These are phyloP conservation scores for Tetracentron sinense DNA, from an alignment of 164 flowering plant species.

Conservation along the genomic window DNA sequence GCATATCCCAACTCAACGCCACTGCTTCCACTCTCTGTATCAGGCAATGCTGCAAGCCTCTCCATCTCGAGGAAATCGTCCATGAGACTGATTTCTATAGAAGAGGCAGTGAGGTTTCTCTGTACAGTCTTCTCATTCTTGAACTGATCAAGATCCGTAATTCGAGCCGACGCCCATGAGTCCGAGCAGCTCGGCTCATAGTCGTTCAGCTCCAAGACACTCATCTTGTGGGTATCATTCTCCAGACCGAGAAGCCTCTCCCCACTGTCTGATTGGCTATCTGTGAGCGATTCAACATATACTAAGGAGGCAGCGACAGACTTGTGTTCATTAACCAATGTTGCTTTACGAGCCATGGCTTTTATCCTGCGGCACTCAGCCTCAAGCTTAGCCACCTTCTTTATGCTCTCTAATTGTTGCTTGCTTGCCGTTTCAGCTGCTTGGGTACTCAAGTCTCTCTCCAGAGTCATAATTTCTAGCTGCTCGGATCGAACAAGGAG, in stretches of 20 bases:
- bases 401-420: slow-evolving; percentile 80
- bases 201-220: slow-evolving; percentile 30
- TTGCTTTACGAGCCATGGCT: slow-evolving; percentile 37
- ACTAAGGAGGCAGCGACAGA: slow-evolving; percentile 32
- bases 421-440: slow-evolving; percentile 92
- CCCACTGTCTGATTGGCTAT: slow-evolving; percentile 73
- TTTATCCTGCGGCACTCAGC: slow-evolving; percentile 76
- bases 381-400: slow-evolving; percentile 76
- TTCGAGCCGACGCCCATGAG: slow-evolving; percentile 70
- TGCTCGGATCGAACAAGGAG: slow-evolving; percentile 52
- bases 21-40: slow-evolving; percentile 23
- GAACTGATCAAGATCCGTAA: slow-evolving; percentile 62
- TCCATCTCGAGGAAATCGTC: slow-evolving; percentile 99
- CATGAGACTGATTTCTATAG: slow-evolving; percentile 62
- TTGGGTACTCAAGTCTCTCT: slow-evolving; percentile 85
- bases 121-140: slow-evolving; percentile 40
- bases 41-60: slow-evolving; percentile 65
- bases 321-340: slow-evolving; percentile 38
- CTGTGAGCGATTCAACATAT: slow-evolving; percentile 60
- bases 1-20: slow-evolving; percentile 18
- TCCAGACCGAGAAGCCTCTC: slow-evolving; percentile 45
- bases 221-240: slow-evolving; percentile 27
- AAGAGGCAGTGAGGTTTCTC: slow-evolving; percentile 27
- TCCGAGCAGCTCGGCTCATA: slow-evolving; percentile 39
- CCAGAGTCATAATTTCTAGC: slow-evolving; percentile 61